phyloP scores from a whole-genome alignment of 2,329 filamentous ascomycete genomes.

The Aschersonia sp. region DNA sequence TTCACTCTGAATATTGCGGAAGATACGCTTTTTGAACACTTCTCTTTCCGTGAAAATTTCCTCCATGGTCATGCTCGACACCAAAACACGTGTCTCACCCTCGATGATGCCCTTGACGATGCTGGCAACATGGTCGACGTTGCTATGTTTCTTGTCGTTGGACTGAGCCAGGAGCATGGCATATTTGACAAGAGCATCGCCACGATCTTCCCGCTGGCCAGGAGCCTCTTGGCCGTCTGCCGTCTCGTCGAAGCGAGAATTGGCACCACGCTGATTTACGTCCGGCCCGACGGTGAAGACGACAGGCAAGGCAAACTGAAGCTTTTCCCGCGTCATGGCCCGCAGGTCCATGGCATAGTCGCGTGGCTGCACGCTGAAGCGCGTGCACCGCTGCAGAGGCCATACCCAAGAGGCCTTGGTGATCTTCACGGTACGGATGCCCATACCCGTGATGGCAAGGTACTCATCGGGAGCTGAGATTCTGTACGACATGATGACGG shows the following conservation, averaged over 20 bases:
- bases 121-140: constrained; percentile 54
- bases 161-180: constrained; percentile 67
- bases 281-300: constrained; percentile 79
- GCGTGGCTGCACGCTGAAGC: constrained; percentile 55
- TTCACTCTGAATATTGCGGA: constrained; percentile 63
- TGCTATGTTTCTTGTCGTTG: constrained; percentile 22
- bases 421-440: constrained; percentile 60
- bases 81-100: constrained; percentile 70
- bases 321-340: constrained; percentile 81
- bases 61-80: constrained; percentile 85
- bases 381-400: constrained; percentile 53
- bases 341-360: constrained; percentile 74
- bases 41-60: constrained; percentile 71
- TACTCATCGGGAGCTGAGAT: constrained; percentile 68
- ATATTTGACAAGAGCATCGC: constrained; percentile 63
- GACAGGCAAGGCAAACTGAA: constrained; percentile 68
- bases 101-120: constrained; percentile 87
- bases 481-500: constrained; percentile 40
- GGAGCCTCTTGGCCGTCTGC: constrained; percentile 1
- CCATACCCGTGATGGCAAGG: constrained; percentile 73
- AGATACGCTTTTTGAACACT: constrained; percentile 62
- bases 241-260: constrained; percentile 10
- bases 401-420: constrained; percentile 62
- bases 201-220: constrained; percentile 31
- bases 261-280: constrained; percentile 43